Evolutionary conservation across 345 rosid genomes (phyloP).

Genomic region (Microthlaspi erraticum): DNA sequence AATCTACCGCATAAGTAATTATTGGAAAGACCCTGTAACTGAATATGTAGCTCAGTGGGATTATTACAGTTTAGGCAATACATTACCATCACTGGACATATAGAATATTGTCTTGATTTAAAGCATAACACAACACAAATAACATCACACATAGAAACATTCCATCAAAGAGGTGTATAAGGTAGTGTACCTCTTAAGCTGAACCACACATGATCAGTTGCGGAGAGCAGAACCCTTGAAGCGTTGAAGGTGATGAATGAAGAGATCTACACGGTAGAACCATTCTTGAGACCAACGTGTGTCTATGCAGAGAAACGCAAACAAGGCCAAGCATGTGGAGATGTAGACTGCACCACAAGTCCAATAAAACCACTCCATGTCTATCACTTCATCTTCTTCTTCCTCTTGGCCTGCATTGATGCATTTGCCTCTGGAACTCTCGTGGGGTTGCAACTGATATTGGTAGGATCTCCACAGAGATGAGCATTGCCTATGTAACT

Average conservation of each 20-base stretch:
- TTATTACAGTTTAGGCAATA: not conserved
- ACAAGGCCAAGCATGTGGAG: not conserved
- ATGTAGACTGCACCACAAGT: constrained; percentile 15
- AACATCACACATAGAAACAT: not conserved
- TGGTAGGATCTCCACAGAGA: constrained; percentile 15
- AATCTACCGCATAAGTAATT: no score
- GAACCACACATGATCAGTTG: not conserved
- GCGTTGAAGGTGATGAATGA: constrained; percentile 1
- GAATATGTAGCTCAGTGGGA: no score
- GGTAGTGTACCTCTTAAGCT: not conserved
- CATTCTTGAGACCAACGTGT: constrained; percentile 11
- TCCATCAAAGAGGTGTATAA: not conserved
- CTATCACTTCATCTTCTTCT: not conserved
- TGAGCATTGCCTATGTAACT: not conserved
- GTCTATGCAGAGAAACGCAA: constrained; percentile 20
- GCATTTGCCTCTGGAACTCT: not conserved
- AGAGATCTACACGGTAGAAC: constrained; percentile 16
- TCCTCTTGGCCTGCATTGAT: not conserved
- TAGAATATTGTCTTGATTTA: not conserved
- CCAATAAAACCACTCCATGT: constrained; percentile 14
- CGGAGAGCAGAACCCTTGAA: not conserved
- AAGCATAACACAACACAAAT: not conserved
- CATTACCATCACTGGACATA: no score
- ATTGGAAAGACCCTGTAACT: no score
- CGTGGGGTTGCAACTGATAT: constrained; percentile 3